phyloP scores from a whole-genome alignment of 441 rosid species.

The Populus tomentosa region DNA sequence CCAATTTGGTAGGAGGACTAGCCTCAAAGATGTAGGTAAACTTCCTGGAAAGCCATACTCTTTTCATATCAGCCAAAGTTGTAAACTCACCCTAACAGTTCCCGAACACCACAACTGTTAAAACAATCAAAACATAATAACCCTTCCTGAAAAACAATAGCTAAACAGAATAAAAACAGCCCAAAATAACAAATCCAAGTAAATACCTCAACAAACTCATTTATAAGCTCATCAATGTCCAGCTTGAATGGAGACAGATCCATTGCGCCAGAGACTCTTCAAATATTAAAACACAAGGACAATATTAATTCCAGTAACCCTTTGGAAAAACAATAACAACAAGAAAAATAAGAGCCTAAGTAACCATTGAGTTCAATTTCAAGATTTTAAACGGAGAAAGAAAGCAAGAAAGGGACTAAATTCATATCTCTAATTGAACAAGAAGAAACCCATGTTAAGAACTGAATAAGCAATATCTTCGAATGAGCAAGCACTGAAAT shows the following conservation, averaged over 20 bases:
- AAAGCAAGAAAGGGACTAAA: neutral
- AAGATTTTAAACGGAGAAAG: too few relatives aligned
- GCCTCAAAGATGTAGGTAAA: slow-evolving; percentile 70
- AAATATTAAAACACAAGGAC: neutral
- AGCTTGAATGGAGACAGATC: slow-evolving; percentile 54
- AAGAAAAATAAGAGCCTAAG: neutral
- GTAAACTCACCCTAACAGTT: slow-evolving; percentile 36
- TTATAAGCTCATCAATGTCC: slow-evolving; percentile 72
- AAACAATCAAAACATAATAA: neutral
- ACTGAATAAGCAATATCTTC: too few relatives aligned
- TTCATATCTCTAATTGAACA: neutral
- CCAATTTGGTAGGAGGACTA: slow-evolving; percentile 42
- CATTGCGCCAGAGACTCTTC: slow-evolving; percentile 21
- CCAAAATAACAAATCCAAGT: neutral
- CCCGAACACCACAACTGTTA: neutral
- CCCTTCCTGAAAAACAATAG: neutral
- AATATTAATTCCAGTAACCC: neutral
- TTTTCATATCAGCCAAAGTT: slow-evolving; percentile 62
- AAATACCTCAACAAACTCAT: slow-evolving; percentile 54
- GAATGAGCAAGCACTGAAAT: neutral
- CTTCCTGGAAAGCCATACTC: slow-evolving; percentile 60
- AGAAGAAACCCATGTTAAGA: neutral
- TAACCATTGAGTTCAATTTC: neutral
- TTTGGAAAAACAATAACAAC: neutral
- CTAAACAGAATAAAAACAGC: neutral